Evolutionary conservation across 2,329 filamentous ascomycete genomes (phyloP), one percentile per base, ranked within the genome.

Genomic region (Xylariaceae sp.): DNA sequence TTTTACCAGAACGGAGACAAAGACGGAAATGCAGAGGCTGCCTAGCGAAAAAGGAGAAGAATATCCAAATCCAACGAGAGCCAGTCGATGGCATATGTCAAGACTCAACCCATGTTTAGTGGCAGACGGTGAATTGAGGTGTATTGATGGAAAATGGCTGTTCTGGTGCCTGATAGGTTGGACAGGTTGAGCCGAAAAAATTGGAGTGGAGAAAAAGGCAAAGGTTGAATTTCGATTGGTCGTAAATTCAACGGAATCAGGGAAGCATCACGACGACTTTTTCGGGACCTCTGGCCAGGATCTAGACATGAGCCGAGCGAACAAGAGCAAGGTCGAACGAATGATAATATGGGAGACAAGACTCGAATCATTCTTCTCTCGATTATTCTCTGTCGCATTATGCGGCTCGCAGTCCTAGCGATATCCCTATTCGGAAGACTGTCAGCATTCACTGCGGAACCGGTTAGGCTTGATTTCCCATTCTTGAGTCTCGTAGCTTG

Each of bases 121-220:
- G 66, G 67, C 65, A 64, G 65, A 69, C 58, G 64, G 60, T 66
- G 62, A 68, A 59, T 61, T 64, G 64, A 67, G 59, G 66, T 66
- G 63, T 65, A 61, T 65, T 41, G 53, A 62, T 47, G 58, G 52
- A 57, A 69, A 62, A 54, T 61, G 56, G 60, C 65, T 48, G 46
- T 52, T 67, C 48, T 64, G 55, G 18, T 20, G 29, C 47, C 37
- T 64, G 18, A 68, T 68, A 67, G 67, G 67, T 50, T 50, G 18
- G 16, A 26, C 45, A 3, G 26, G 16, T 50, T 41, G 57, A 67
- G 60, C 60, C 61, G 61, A 57, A 62, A 65, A 52, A 63, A 52
- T 60, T 47, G 48, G 54, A 52, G 67, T 67, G 66, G 67, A 58
- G 56, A 58, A 37, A 45, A 43, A n/a, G 20, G 48, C 18, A 46